Evolutionary conservation across 73 alveolate species (phyloP).

Genomic region (Paramecium octaurelia): DNA sequence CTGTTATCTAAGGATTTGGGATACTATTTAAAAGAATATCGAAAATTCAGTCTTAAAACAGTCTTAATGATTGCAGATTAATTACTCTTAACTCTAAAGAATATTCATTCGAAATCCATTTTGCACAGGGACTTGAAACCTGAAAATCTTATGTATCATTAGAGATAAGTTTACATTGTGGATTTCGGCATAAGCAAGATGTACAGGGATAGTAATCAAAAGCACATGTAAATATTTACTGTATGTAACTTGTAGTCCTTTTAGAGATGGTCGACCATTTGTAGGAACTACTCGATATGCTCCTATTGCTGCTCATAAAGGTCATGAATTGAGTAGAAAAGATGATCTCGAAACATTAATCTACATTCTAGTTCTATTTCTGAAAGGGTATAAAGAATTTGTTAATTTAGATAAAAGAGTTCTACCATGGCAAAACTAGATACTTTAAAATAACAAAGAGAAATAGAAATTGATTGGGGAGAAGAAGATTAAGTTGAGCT

Average conservation of each 20-base stretch:
- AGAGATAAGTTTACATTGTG: conserved; percentile 65
- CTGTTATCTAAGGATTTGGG: conserved; percentile 44
- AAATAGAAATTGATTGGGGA: conserved; percentile 83
- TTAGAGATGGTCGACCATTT: conserved; percentile 52
- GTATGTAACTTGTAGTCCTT: neutral
- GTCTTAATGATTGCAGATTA: conserved; percentile 46
- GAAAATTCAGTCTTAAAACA: conserved; percentile 53
- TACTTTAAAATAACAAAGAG: conserved; percentile 83
- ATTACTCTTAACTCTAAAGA: neutral
- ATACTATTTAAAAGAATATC: conserved; percentile 19
- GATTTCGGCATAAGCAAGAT: conserved; percentile 95
- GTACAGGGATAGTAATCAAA: conserved; percentile 60
- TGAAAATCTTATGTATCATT: neutral
- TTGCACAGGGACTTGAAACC: conserved; percentile 27
- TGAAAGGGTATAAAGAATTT: conserved; percentile 38
- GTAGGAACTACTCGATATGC: conserved; percentile 81
- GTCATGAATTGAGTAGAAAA: conserved; percentile 85
- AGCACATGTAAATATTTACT: neutral
- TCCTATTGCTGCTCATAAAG: conserved; percentile 76
- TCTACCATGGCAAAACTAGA: conserved; percentile 94
- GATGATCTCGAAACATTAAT: conserved; percentile 80
- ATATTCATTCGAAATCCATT: conserved; percentile 28
- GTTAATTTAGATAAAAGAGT: conserved; percentile 7
- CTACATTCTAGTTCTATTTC: conserved; percentile 74
- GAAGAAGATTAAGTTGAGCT: conserved; percentile 75